Evolutionary conservation across 371 early-diverging fungal species (phyloP).

Genomic region (Rhizomucor miehei): DNA sequence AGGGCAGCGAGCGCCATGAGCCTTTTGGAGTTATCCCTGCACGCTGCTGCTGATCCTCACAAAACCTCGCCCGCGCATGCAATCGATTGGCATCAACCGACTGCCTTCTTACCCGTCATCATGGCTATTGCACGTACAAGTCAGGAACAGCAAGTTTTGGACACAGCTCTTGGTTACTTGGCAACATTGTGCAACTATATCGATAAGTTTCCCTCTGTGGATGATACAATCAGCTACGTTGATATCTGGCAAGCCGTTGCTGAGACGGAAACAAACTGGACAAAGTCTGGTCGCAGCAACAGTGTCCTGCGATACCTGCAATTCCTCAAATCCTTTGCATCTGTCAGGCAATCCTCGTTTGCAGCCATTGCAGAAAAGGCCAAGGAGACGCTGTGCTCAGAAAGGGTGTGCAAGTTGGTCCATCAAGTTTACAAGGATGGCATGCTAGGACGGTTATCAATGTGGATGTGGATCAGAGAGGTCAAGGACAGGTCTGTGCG

Average conservation of each 20-base stretch:
- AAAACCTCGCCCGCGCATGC: slow-evolving; percentile 53
- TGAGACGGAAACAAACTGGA: not conserved
- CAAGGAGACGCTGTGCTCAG: slow-evolving; percentile 2
- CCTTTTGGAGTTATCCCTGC: slow-evolving; percentile 31
- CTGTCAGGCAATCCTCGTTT: slow-evolving; percentile 1
- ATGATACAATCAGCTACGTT: slow-evolving; percentile 4
- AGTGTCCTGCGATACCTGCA: slow-evolving; percentile 15
- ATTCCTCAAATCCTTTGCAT: slow-evolving; percentile 8
- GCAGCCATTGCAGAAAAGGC: slow-evolving; percentile 8
- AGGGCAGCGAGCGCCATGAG: slow-evolving; percentile 25
- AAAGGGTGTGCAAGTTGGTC: not conserved
- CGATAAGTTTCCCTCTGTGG: slow-evolving; percentile 29
- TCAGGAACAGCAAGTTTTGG: slow-evolving; percentile 5
- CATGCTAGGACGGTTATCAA: slow-evolving; percentile 22
- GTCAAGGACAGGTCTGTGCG: slow-evolving; percentile 15
- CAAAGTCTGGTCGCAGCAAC: slow-evolving; percentile 1
- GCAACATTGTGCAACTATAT: slow-evolving; percentile 48
- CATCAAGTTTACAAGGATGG: slow-evolving; percentile 15
- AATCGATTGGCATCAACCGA: slow-evolving; percentile 58
- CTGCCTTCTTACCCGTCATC: slow-evolving; percentile 39
- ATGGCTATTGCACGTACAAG: slow-evolving; percentile 19
- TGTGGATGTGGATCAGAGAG: slow-evolving; percentile 24
- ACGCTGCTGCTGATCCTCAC: slow-evolving; percentile 57
- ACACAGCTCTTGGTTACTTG: slow-evolving; percentile 45
- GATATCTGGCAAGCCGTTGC: slow-evolving; percentile 7